Base-by-base conservation (phyloP, 2,329 filamentous ascomycete genomes). In the Fusarium sp. region DNA sequence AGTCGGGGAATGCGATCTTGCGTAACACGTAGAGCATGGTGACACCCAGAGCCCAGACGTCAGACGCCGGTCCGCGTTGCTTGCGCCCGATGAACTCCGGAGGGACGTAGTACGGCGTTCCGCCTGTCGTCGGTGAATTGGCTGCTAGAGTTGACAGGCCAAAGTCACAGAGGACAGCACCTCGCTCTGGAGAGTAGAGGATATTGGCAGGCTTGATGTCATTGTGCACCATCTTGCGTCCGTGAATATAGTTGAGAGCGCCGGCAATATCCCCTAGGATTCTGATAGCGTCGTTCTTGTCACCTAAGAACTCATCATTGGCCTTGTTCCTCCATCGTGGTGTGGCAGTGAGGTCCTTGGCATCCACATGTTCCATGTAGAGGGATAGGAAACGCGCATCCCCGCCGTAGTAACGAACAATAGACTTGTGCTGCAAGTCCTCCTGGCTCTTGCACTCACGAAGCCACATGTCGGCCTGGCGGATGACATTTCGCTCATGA, bases 121-220 rank as follows among this genome's bases (percentile, higher is more conserved):
- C 88, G 28, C 88, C 88, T 9, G 82, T 83, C 3, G 82, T 84
- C 12, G 83, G 82, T 5, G 84, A 81, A 64, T 83, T 84, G 58
- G 76, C 78, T 18, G 81, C 82, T 31, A 78, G 78, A 3, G 87
- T 88, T 9, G 87, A 87, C 44, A 89, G 79, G 12, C 88, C 88
- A 76, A 89, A 88, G 76, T 90, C 88, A 76, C 88, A 90, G 31
- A 90, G 83, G 3, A 89, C 86, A 36, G 87, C 88, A 7, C 88
- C 88, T 11, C 87, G 83, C 40, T 89, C 86, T 30, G 82, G 82
- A 13, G 87, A 89, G 77, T 89, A 90, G 34, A 90, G 79, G 58
- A 90, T 89, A 66, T 90, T 90, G 68, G 84, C 86, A 2, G 88
- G 88, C 76, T 90, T 90, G 77, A 90, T 88, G 75, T 90, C 88